Percentiles rank a stretch among this genome's conserved stretches.
phyloP scores from a whole-genome alignment of 352 stramenopile species.

The Globisporangium cylindrosporum region DNA sequence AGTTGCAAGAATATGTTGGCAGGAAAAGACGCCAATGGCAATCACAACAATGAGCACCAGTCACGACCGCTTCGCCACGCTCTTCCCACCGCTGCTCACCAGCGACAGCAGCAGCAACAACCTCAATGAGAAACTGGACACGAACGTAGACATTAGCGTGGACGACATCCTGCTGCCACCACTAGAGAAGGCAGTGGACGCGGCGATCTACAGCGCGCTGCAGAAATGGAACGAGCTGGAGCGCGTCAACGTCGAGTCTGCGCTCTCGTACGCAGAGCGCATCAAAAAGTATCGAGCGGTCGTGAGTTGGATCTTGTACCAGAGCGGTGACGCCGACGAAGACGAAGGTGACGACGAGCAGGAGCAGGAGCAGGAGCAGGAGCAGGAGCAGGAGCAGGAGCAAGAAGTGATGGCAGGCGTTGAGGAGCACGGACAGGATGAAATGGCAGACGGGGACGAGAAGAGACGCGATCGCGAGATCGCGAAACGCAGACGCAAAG shows the following conservation, averaged over 20 bases:
- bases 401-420: background rate
- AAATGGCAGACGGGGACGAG: conserved; percentile 16
- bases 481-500: conserved; percentile 20
- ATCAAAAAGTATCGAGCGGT: conserved; percentile 60
- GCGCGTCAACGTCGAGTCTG: conserved; percentile 40
- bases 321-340: conserved; percentile 23
- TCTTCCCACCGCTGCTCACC: conserved; percentile 51
- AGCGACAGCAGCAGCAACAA: background rate
- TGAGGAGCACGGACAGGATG: conserved; percentile 7
- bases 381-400: conserved; percentile 9
- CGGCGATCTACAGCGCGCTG: conserved; percentile 52
- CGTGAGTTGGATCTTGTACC: conserved; percentile 46
- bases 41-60: conserved; percentile 4
- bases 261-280: conserved; percentile 53
- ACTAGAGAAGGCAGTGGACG: conserved; percentile 57
- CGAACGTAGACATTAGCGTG: conserved; percentile 47
- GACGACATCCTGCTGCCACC: conserved; percentile 46
- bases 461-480: conserved; percentile 15
- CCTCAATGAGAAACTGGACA: conserved; percentile 15
- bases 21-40: background rate
- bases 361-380: conserved; percentile 9
- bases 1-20: too few relatives aligned
- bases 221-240: conserved; percentile 61
- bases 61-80: conserved; percentile 18
- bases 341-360: conserved; percentile 22